phyloP scores from a whole-genome alignment of 2,329 filamentous ascomycete species.

The Botrytis byssoidea region DNA sequence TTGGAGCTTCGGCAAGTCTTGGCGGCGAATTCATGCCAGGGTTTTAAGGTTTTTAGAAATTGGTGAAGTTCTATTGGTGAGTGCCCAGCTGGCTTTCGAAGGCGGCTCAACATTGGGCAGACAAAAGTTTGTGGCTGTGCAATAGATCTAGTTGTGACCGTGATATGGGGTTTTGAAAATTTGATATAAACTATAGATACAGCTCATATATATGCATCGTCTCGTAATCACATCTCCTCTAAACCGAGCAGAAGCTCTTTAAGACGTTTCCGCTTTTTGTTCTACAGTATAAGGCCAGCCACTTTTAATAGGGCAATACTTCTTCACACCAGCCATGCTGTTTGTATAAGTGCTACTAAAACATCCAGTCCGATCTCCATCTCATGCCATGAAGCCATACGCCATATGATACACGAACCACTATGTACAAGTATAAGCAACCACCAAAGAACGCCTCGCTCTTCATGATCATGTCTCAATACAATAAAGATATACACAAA shows the following conservation, averaged over 20 bases:
- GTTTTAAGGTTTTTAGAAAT: conserved; percentile 18
- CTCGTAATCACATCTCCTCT: background rate
- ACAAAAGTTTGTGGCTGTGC: conserved; percentile 3
- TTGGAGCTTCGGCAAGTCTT: conserved; percentile 19
- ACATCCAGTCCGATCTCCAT: background rate
- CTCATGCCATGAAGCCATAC: background rate
- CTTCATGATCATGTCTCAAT: background rate
- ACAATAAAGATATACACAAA: background rate
- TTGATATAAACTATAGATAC: background rate
- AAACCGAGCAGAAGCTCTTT: background rate
- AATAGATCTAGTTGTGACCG: background rate
- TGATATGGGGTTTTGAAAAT: background rate
- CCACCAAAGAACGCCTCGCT: conserved; percentile 8
- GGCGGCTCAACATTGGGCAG: background rate
- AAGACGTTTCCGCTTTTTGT: background rate
- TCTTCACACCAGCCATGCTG: background rate
- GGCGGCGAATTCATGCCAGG: conserved; percentile 8
- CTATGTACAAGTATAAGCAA: background rate
- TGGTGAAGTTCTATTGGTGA: conserved; percentile 2
- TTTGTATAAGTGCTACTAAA: background rate
- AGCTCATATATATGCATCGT: background rate
- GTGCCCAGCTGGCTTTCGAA: background rate
- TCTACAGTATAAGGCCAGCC: background rate
- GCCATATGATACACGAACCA: conserved; percentile 5
- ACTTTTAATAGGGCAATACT: background rate